A percentile compares a stretch with the other conserved stretches of the same genome.
Evolutionary conservation across 2,329 filamentous ascomycete species (phyloP).

Genomic region (Corynespora cassiicola): DNA sequence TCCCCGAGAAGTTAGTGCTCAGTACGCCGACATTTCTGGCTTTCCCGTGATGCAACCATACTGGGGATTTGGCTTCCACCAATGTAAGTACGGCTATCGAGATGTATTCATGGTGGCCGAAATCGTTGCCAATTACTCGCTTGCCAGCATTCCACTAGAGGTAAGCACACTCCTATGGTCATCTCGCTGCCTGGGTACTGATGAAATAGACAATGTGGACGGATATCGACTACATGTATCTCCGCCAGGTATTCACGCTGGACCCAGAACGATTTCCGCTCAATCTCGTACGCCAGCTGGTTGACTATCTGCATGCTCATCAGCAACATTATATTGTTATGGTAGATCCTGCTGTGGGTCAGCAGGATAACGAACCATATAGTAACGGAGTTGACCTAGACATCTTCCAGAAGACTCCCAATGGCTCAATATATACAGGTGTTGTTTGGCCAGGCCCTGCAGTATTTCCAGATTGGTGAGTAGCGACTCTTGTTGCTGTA

Average conservation of each 20-base stretch:
- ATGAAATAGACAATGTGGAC: slow-evolving; percentile 74
- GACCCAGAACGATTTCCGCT: slow-evolving; percentile 71
- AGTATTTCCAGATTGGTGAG: slow-evolving; percentile 79
- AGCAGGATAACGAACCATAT: slow-evolving; percentile 59
- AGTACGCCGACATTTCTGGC: slow-evolving; percentile 59
- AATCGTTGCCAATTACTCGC: slow-evolving; percentile 71
- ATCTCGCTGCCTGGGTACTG: no score
- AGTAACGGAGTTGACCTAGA: slow-evolving; percentile 65
- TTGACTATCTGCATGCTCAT: slow-evolving; percentile 69
- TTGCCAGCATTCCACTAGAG: slow-evolving; percentile 63
- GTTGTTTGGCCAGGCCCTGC: slow-evolving; percentile 81
- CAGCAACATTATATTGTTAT: slow-evolving; percentile 78
- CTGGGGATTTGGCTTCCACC: slow-evolving; percentile 61
- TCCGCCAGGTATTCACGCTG: slow-evolving; percentile 67
- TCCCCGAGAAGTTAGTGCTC: slow-evolving; percentile 55
- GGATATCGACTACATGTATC: slow-evolving; percentile 74
- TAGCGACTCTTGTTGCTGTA: no score
- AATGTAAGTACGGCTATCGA: slow-evolving; percentile 58
- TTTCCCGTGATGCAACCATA: slow-evolving; percentile 58
- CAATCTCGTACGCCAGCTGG: slow-evolving; percentile 66
- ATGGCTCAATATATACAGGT: slow-evolving; percentile 65
- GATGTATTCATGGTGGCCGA: slow-evolving; percentile 70
- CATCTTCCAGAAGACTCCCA: slow-evolving; percentile 58
- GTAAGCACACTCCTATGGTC: no score
- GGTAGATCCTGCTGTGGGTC: slow-evolving; percentile 73